Evolutionary conservation across 805 yeast species (phyloP).

Genomic region (Maudiozyma turicensis): DNA sequence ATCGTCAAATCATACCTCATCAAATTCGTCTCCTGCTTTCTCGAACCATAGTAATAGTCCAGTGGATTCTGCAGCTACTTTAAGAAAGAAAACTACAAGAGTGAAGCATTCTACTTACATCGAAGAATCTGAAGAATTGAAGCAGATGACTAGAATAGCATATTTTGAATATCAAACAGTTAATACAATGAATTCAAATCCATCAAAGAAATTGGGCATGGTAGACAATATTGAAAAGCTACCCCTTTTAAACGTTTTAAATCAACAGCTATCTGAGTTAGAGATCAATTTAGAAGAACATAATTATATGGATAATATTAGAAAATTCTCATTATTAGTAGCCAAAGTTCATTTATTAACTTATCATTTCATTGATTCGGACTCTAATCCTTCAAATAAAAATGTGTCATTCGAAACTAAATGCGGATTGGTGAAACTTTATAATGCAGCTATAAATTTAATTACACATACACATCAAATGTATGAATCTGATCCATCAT

Average conservation of each 20-base stretch:
- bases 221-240: constrained; percentile 61
- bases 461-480: constrained; percentile 58
- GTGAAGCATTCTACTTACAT: no score
- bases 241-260: constrained; percentile 62
- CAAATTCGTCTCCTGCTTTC: background rate
- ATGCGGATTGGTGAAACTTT: constrained; percentile 65
- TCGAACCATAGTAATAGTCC: background rate
- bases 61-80: constrained; percentile 6
- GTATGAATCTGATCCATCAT: constrained; percentile 47
- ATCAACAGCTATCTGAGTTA: constrained; percentile 65
- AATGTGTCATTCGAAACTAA: constrained; percentile 46
- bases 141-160: constrained; percentile 73
- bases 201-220: constrained; percentile 55
- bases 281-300: constrained; percentile 41
- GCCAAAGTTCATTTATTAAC: constrained; percentile 77
- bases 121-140: constrained; percentile 30
- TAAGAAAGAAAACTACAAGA: constrained; percentile 34
- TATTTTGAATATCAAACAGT: constrained; percentile 81
- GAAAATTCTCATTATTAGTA: constrained; percentile 59
- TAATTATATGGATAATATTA: constrained; percentile 48
- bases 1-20: background rate
- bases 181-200: constrained; percentile 62
- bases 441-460: constrained; percentile 67
- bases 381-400: constrained; percentile 3
- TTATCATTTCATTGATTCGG: constrained; percentile 50